Conservation (phyloP, 139 green algal species). For the Chlamydomonas eustigma region DNA sequence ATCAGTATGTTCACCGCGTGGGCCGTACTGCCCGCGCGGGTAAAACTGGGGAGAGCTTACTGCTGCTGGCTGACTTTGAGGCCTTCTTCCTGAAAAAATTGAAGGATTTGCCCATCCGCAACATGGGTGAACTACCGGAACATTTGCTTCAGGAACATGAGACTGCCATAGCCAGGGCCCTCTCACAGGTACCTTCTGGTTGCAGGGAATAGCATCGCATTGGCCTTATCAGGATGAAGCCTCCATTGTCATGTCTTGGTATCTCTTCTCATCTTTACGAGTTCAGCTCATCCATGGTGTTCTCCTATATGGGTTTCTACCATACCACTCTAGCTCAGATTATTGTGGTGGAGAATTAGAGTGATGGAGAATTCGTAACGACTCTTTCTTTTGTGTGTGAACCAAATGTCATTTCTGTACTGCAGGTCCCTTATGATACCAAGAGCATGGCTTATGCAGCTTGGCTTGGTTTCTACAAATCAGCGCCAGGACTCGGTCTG, state of each 20-base stretch:
- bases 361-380: too few relatives aligned
- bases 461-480: constrained; percentile 35
- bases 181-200: not conserved
- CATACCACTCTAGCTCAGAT: too few relatives aligned
- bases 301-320: too few relatives aligned
- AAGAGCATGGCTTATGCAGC: constrained; percentile 29
- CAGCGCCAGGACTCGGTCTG: not conserved
- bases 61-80: constrained; percentile 79
- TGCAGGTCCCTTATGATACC: constrained; percentile 16
- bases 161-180: not conserved
- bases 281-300: too few relatives aligned
- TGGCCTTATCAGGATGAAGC: too few relatives aligned
- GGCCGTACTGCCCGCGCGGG: constrained; percentile 90
- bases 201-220: too few relatives aligned
- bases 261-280: too few relatives aligned
- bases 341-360: too few relatives aligned
- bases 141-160: not conserved
- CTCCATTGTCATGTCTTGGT: too few relatives aligned
- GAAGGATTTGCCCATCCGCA: constrained; percentile 12
- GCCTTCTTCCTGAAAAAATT: constrained; percentile 18
- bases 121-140: constrained; percentile 12
- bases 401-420: too few relatives aligned
- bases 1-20: constrained; percentile 97
- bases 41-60: constrained; percentile 82
- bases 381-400: too few relatives aligned